A percentile compares a stretch with the other conserved stretches of the same genome.
These are phyloP conservation scores for Rhizopus microsporus DNA, from an alignment of 371 early-diverging fungal genomes.

Conservation along the genomic window DNA sequence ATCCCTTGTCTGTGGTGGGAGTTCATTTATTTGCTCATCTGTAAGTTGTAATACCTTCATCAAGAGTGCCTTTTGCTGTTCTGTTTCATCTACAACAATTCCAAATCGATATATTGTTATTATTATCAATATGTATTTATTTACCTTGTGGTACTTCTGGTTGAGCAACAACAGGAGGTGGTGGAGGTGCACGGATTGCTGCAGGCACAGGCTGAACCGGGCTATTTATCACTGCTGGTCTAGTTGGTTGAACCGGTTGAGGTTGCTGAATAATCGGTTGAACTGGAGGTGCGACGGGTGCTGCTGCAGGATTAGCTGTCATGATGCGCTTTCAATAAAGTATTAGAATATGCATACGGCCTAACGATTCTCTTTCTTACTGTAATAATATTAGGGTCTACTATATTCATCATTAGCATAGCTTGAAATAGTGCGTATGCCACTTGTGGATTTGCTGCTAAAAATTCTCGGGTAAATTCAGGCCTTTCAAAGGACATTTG, in stretches of 20 bases:
- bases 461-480: slow-evolving; percentile 70
- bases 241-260: slow-evolving; percentile 30
- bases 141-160: slow-evolving; percentile 9
- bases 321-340: slow-evolving; percentile 39
- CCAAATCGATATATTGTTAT: neutral
- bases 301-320: slow-evolving; percentile 22
- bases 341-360: slow-evolving; percentile 6
- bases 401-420: slow-evolving; percentile 79
- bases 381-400: slow-evolving; percentile 78
- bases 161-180: neutral
- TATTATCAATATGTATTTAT: neutral
- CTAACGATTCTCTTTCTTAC: slow-evolving; percentile 33
- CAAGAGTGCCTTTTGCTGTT: slow-evolving; percentile 53
- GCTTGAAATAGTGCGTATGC: slow-evolving; percentile 88
- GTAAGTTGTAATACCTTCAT: slow-evolving; percentile 57
- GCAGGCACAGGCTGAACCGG: slow-evolving; percentile 14
- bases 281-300: slow-evolving; percentile 15
- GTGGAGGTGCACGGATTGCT: slow-evolving; percentile 7
- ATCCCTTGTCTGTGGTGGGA: slow-evolving; percentile 56
- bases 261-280: slow-evolving; percentile 30
- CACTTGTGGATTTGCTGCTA: slow-evolving; percentile 80
- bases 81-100: slow-evolving; percentile 30
- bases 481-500: slow-evolving; percentile 62
- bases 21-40: slow-evolving; percentile 54
- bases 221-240: slow-evolving; percentile 21